A percentile compares a stretch with the other conserved stretches of the same genome.
These are phyloP conservation scores for Tolypocladium cylindrosporum DNA, from an alignment of 2,329 filamentous ascomycete genomes.

Conservation along the genomic window DNA sequence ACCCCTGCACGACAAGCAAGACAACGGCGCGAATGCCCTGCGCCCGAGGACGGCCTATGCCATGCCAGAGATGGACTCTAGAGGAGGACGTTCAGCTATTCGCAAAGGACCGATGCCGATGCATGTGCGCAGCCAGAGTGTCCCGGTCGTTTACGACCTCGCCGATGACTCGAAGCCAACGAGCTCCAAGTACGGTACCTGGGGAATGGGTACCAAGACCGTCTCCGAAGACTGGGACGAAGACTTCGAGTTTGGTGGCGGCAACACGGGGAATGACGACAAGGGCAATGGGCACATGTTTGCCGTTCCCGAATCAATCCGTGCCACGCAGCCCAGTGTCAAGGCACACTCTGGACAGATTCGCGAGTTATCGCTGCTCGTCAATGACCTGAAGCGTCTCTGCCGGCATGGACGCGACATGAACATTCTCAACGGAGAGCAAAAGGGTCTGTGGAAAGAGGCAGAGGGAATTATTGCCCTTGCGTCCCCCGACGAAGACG, in stretches of 20 bases:
- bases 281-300: constrained; percentile 22
- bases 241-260: constrained; percentile 66
- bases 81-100: constrained; percentile 57
- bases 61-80: constrained; percentile 60
- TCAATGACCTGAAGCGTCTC: constrained; percentile 74
- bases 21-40: constrained; percentile 45
- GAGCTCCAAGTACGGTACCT: constrained; percentile 68
- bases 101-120: constrained; percentile 59
- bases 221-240: constrained; percentile 85
- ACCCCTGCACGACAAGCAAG: constrained; percentile 50
- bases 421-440: constrained; percentile 50
- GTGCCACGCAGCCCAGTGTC: constrained; percentile 72
- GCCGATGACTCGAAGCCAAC: constrained; percentile 43
- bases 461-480: constrained; percentile 80
- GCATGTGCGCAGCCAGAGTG: constrained; percentile 73
- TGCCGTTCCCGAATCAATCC: constrained; percentile 61
- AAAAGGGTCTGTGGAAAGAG: constrained; percentile 61
- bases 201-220: constrained; percentile 69
- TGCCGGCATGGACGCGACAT: constrained; percentile 60
- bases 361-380: constrained; percentile 67
- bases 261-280: constrained; percentile 27
- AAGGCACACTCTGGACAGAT: constrained; percentile 78
- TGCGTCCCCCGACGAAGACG: constrained; percentile 59
- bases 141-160: constrained; percentile 59
- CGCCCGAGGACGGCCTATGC: constrained; percentile 68